Evolutionary conservation across 805 yeast species (phyloP), one percentile per base, ranked within the genome.

Genomic region (Suhomyces canberraensis): DNA sequence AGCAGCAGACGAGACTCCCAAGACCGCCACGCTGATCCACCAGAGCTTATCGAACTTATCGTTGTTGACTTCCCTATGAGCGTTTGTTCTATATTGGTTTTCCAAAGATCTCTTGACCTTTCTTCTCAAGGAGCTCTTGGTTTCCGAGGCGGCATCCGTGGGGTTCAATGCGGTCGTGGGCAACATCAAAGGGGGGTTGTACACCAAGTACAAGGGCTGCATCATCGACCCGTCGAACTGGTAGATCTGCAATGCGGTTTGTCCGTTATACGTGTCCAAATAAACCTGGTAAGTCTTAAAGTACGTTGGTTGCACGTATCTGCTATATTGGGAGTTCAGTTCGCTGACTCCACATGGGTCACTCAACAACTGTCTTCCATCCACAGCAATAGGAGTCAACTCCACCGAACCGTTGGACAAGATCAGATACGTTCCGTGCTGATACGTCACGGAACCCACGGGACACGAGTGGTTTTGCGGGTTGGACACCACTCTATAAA

Each of bases 101-200:
- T 86, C 95, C 50, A 89, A 69, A 6, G 85, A 69, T 58, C 96
- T 75, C 58, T 78, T 79, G 32, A 87, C 76, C 38, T 75, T 67
- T 36, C 64, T 67, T 60, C 51, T 58, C 47, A 50, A 65, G 35
- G 57, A 46, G 6, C 59, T 29, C 26, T 51, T 49, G 8, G 73
- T 58, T 25, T 66, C 61, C 5, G 70, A 54, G 2, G 68, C 64
- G 20, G 46, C 41, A 29, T 69, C 67, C 2, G 95, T 85, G 16
- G 98, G 98, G 61, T 90, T 91, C 71, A 93, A 66, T 0, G 97
- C 90, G 36, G 58, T 64, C 1, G 98, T 93, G 16, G 98, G 98
- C 42, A 93, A 76, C 98, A 93, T 93, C 76, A 84, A 73, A 8
- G 98, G 95, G 4, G 98, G 98, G 51, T 76, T 76, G 68, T 90